Evolutionary conservation across 1,284 basidiomycete genomes (phyloP).

Genomic region (Neolentinus lepideus): DNA sequence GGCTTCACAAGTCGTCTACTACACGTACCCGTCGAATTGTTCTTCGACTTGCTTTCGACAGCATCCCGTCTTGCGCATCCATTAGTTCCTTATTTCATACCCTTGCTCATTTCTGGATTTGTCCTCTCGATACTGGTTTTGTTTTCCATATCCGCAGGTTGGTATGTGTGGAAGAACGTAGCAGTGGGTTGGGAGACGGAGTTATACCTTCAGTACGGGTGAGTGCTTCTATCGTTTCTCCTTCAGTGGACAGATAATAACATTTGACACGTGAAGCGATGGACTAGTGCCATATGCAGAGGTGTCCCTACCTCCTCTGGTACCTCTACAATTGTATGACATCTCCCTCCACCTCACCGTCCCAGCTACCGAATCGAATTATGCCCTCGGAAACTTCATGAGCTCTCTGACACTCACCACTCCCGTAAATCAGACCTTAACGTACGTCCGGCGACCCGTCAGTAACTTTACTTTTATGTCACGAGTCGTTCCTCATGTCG

Average conservation of each 20-base stretch:
- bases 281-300: slow-evolving; percentile 55
- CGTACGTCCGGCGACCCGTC: slow-evolving; percentile 56
- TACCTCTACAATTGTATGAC: slow-evolving; percentile 59
- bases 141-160: slow-evolving; percentile 58
- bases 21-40: slow-evolving; percentile 16
- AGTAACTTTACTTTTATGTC: slow-evolving; percentile 19
- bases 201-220: slow-evolving; percentile 74
- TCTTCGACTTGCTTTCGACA: slow-evolving; percentile 15
- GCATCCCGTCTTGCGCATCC: slow-evolving; percentile 32
- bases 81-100: slow-evolving; percentile 47
- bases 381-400: slow-evolving; percentile 78
- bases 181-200: slow-evolving; percentile 62
- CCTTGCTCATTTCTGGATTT: slow-evolving; percentile 50
- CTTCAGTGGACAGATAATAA: neutral
- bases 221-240: slow-evolving; percentile 15
- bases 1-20: neutral
- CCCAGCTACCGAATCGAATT: slow-evolving; percentile 60
- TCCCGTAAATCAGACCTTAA: slow-evolving; percentile 52
- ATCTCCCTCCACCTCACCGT: slow-evolving; percentile 59
- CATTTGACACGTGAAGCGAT: slow-evolving; percentile 39
- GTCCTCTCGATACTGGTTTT: slow-evolving; percentile 53
- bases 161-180: slow-evolving; percentile 61
- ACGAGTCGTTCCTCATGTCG: slow-evolving; percentile 5
- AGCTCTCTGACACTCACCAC: slow-evolving; percentile 49
- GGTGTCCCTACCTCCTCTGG: slow-evolving; percentile 39